Percentiles rank a stretch among this genome's conserved stretches.
Conservation (phyloP, 768 basidiomycete genomes). For the Tulasnella sp. region DNA sequence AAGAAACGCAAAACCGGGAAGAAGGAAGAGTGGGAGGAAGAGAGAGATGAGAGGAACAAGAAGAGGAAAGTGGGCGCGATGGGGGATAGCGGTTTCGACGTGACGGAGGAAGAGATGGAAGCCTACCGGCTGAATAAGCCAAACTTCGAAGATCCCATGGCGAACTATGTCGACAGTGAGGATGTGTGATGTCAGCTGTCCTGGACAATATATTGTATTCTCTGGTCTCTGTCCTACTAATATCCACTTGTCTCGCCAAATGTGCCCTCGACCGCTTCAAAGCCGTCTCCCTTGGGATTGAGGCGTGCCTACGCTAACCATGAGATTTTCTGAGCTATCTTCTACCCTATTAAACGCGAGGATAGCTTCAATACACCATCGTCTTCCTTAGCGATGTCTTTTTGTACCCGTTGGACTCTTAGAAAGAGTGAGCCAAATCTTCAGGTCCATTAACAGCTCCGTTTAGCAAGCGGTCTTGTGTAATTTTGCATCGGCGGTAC, state of each 20-base stretch:
- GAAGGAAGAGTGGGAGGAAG: conserved; percentile 24
- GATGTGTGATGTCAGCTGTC: not conserved
- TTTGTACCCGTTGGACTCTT: not conserved
- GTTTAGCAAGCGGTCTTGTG: too few species aligned
- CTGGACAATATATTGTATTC: not conserved
- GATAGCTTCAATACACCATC: not conserved
- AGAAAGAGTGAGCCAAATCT: not conserved
- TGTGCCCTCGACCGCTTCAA: not conserved
- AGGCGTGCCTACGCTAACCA: not conserved
- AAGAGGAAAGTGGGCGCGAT: conserved; percentile 13
- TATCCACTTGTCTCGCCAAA: not conserved
- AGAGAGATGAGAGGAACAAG: conserved; percentile 14
- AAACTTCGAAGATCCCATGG: conserved; percentile 29
- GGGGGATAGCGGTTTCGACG: conserved; percentile 15
- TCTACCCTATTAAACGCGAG: not conserved
- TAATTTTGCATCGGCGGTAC: too few species aligned
- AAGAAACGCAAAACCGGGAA: conserved; percentile 24
- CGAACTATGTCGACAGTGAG: conserved; percentile 27
- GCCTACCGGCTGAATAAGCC: conserved; percentile 16
- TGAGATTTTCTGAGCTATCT: not conserved
- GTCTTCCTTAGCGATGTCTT: not conserved
- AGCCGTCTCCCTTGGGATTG: not conserved
- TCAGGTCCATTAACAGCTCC: not conserved
- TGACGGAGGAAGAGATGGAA: conserved; percentile 28
- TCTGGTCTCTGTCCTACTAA: not conserved